phyloP scores from a whole-genome alignment of 768 basidiomycete species.

The Tylopilus rubrobrunneus region DNA sequence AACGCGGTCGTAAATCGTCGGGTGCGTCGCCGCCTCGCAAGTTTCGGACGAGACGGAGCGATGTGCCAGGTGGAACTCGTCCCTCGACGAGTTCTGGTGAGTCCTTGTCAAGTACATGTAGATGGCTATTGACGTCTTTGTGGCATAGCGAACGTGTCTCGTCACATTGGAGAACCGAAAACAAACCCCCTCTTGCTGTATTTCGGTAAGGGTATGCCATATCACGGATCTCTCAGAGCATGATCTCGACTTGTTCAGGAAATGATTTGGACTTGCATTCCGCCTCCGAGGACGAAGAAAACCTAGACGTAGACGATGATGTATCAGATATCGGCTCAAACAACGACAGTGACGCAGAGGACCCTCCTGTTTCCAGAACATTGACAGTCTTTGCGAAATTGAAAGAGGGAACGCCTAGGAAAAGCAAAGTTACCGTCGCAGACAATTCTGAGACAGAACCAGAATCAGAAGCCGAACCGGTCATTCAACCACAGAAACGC shows the following conservation, averaged over 20 bases:
- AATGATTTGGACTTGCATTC: slow-evolving; percentile 48
- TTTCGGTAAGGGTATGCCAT: slow-evolving; percentile 37
- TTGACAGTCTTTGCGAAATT: slow-evolving; percentile 9
- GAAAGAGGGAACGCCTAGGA: slow-evolving; percentile 2
- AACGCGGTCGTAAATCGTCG: slow-evolving; percentile 15
- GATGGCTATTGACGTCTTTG: neutral
- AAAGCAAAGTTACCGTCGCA: neutral
- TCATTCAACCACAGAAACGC: slow-evolving; percentile 16
- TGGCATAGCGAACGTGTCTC: neutral
- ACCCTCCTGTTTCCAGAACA: slow-evolving; percentile 23
- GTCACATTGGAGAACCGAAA: slow-evolving; percentile 2
- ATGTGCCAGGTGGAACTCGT: slow-evolving; percentile 1
- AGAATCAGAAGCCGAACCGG: slow-evolving; percentile 24
- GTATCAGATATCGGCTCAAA: slow-evolving; percentile 16
- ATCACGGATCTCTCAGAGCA: neutral
- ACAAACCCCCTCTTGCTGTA: slow-evolving; percentile 46
- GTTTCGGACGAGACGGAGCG: slow-evolving; percentile 13
- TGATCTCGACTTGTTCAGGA: slow-evolving; percentile 21
- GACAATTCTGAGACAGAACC: slow-evolving; percentile 34
- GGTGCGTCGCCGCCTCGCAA: slow-evolving; percentile 16
- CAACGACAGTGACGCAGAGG: slow-evolving; percentile 24
- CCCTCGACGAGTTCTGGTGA: slow-evolving; percentile 12
- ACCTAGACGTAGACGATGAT: slow-evolving; percentile 18
- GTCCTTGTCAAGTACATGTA: neutral
- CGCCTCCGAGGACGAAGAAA: slow-evolving; percentile 41